phyloP scores from a whole-genome alignment of 179 eudicot species.

The Spinacia oleracea region DNA sequence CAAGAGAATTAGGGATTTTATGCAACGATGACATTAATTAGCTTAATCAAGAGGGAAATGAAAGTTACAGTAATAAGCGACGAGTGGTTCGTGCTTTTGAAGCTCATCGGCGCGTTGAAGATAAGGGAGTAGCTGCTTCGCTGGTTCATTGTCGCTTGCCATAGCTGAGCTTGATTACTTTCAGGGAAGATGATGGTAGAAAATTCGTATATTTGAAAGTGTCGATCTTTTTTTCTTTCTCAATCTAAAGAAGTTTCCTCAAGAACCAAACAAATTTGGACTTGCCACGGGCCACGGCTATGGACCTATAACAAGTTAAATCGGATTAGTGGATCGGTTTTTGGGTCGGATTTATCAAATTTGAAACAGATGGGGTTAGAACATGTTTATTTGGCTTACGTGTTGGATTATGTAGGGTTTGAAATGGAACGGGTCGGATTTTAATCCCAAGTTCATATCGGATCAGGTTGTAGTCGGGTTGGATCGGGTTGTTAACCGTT shows the following conservation, averaged over 20 bases:
- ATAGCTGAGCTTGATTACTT: conserved; percentile 29
- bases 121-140: conserved; percentile 83
- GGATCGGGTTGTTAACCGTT: no score
- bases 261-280: neutral
- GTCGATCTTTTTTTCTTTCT: neutral
- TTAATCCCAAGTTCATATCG: no score
- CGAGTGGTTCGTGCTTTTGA: conserved; percentile 93
- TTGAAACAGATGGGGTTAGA: no score
- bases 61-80: conserved; percentile 82
- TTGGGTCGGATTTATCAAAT: no score
- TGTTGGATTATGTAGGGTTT: no score
- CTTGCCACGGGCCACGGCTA: no score
- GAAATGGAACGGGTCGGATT: no score
- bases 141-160: conserved; percentile 85
- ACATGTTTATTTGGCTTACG: no score
- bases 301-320: no score
- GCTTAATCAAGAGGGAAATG: neutral
- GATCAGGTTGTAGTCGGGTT: no score
- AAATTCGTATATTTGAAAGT: neutral
- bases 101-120: conserved; percentile 98
- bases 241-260: neutral
- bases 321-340: no score
- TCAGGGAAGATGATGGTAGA: neutral
- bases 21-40: neutral
- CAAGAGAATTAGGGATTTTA: conserved; percentile 13